A percentile compares a stretch with the other conserved stretches of the same genome.
Conservation (phyloP, 768 basidiomycete species). For the Pilatotrama ljubarskyi region DNA sequence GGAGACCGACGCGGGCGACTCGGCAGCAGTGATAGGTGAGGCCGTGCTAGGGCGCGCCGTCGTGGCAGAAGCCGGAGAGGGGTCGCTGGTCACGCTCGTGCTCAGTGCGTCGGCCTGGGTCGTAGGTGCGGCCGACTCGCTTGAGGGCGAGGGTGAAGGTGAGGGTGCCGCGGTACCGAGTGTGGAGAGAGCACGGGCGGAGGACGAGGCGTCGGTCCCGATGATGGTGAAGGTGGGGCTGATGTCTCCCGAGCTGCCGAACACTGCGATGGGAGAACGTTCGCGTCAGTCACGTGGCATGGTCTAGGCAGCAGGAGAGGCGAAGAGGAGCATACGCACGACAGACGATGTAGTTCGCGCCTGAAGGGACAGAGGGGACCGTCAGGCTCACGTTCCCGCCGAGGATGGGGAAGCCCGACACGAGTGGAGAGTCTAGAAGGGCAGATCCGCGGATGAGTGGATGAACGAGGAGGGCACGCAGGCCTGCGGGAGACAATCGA, state of each 20-base stretch:
- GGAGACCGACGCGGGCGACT: neutral
- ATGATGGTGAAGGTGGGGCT: slow-evolving; percentile 31
- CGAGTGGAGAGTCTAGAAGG: slow-evolving; percentile 43
- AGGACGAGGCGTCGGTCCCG: slow-evolving; percentile 11
- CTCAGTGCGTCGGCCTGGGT: neutral
- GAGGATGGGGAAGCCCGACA: slow-evolving; percentile 39
- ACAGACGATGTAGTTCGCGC: slow-evolving; percentile 47
- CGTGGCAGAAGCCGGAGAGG: neutral
- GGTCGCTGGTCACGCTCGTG: neutral
- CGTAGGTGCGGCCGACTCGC: neutral
- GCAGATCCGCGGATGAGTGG: neutral
- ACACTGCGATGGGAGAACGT: slow-evolving; percentile 31
- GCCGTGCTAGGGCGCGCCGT: neutral
- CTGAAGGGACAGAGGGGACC: slow-evolving; percentile 38
- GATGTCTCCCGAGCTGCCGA: slow-evolving; percentile 47
- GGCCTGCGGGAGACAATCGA: neutral
- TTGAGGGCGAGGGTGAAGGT: neutral
- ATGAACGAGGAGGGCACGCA: neutral
- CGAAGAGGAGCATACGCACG: slow-evolving; percentile 30
- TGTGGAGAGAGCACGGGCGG: neutral
- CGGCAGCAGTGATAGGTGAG: neutral
- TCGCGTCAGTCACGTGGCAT: neutral
- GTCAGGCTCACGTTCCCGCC: slow-evolving; percentile 42
- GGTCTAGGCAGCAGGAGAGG: neutral
- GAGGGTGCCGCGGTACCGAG: neutral